Base-by-base conservation (phyloP, 2,329 filamentous ascomycete species). In the Fulvia fulva region DNA sequence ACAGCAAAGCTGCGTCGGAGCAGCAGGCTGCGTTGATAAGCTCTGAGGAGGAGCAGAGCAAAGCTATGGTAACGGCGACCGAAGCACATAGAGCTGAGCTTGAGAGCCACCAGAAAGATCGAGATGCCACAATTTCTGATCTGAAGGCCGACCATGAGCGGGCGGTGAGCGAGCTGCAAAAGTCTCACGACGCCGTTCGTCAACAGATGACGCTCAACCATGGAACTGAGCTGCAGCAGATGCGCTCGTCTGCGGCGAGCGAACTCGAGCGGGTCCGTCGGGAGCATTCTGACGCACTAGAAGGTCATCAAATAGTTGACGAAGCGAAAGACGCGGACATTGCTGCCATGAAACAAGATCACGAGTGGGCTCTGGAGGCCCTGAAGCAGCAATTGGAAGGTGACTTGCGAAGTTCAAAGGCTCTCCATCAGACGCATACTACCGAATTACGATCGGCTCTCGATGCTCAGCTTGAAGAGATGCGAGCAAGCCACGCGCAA, bases 401-500 rank as follows among this genome's bases (percentile, higher is more conserved):
- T 34, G 45, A 28, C 16, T 19, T 25, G 56, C 9, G 5, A 16
- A 46, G 7, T 9, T 30, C 16, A 54, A 44, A 16, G 37, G 22
- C n/a, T 3, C 19, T 26, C 25, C 52, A 46, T 30, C 14, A 30
- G 12, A 45, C 23, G 41, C 25, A 46, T 23, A 21, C 28, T 14
- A 32, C 22, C 11, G 19, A 28, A 2, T 26, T 37, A 2, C 37
- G 23, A 22, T 21, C 52, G 43, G 12, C 21, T 12, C 26, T 30
- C 11, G 25, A 54, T 8, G 23, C 23, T 9, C 52, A 54, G 12
- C 47, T 50, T 28, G 59, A 56, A 9, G 51, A 57, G 16, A 61
- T 61, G 5, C 60, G 59, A 45, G 46, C 51, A 9, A 56, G 43
- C 25, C 62, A 68, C 34, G 60, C 61, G 34, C 21, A 51, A 43